Conservation (phyloP, 2,329 filamentous ascomycete genomes). For the Colletotrichum sublineola region DNA sequence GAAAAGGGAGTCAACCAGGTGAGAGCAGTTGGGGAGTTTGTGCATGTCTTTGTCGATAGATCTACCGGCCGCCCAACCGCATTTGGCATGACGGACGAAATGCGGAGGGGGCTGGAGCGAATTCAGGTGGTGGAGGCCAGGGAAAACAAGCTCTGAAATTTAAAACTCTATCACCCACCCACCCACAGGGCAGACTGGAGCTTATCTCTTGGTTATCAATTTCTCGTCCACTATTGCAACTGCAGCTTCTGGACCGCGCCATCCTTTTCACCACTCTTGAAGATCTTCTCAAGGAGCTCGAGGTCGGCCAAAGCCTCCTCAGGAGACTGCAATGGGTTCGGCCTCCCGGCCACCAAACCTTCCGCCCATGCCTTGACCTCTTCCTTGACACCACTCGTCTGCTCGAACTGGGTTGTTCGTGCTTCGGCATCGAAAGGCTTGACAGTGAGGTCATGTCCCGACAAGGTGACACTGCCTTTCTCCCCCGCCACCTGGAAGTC, state of each 20-base stretch:
- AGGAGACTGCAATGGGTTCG: conserved; percentile 65
- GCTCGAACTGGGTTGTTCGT: conserved; percentile 57
- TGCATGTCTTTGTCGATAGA: conserved; percentile 90
- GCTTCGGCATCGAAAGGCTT: conserved; percentile 52
- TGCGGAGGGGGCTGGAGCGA: conserved; percentile 71
- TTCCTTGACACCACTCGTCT: conserved; percentile 66
- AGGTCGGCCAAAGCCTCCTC: conserved; percentile 73
- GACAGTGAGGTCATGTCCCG: conserved; percentile 59
- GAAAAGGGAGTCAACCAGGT: conserved; percentile 79
- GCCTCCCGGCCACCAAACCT: conserved; percentile 61
- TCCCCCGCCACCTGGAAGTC: conserved; percentile 72
- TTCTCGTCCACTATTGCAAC: conserved; percentile 48
- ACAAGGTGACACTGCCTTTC: conserved; percentile 65
- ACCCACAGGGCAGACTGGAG: conserved; percentile 4
- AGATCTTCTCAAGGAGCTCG: conserved; percentile 68
- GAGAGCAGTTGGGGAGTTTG: conserved; percentile 86
- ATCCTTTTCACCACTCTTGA: conserved; percentile 60
- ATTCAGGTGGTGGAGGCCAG: conserved; percentile 51
- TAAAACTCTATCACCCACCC: conserved; percentile 33
- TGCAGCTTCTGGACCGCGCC: conserved; percentile 57
- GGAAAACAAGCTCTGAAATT: conserved; percentile 39
- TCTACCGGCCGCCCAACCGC: conserved; percentile 75
- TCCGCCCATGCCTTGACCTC: conserved; percentile 74
- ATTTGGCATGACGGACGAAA: conserved; percentile 71
- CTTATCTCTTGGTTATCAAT: conserved; percentile 15